Percentiles rank a stretch among this genome's conserved stretches.
phyloP scores from a whole-genome alignment of 2,329 filamentous ascomycete species.

The Sporothrix brasiliensis region DNA sequence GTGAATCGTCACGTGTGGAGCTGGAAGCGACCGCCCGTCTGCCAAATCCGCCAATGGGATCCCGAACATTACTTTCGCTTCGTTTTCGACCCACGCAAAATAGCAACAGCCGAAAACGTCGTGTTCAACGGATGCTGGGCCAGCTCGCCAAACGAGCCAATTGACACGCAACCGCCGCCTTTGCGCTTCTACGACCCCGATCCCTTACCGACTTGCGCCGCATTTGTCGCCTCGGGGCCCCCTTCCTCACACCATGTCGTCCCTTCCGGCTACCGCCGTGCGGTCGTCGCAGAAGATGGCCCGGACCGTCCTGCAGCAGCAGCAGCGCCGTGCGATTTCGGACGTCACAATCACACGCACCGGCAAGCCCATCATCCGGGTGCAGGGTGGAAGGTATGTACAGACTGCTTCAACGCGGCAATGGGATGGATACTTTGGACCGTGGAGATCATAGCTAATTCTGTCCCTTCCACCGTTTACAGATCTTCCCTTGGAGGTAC shows the following conservation, averaged over 20 bases:
- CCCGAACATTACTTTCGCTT: constrained; percentile 35
- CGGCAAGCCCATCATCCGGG: constrained; percentile 89
- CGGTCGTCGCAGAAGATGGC: constrained; percentile 56
- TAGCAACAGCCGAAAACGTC: constrained; percentile 32
- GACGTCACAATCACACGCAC: constrained; percentile 94
- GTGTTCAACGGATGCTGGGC: constrained; percentile 31
- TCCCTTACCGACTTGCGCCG: neutral
- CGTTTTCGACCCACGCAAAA: constrained; percentile 34
- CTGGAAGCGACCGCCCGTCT: neutral
- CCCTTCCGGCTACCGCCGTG: constrained; percentile 52
- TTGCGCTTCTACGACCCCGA: neutral
- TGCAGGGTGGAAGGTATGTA: constrained; percentile 85
- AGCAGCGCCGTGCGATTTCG: constrained; percentile 62
- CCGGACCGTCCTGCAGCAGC: constrained; percentile 54
- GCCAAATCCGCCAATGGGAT: constrained; percentile 35
- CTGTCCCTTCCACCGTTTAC: constrained; percentile 26
- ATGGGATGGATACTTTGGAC: neutral
- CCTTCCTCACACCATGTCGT: constrained; percentile 32
- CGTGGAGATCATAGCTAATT: constrained; percentile 23
- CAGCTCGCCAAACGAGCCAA: constrained; percentile 36
- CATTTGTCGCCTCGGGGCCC: constrained; percentile 7
- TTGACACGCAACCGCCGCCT: constrained; percentile 31
- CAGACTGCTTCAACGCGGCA: constrained; percentile 33
- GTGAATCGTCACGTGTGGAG: constrained; percentile 19
- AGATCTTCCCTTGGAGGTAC: constrained; percentile 87